phyloP scores from a whole-genome alignment of 2,329 filamentous ascomycete genomes.

The Balansia obtecta region DNA sequence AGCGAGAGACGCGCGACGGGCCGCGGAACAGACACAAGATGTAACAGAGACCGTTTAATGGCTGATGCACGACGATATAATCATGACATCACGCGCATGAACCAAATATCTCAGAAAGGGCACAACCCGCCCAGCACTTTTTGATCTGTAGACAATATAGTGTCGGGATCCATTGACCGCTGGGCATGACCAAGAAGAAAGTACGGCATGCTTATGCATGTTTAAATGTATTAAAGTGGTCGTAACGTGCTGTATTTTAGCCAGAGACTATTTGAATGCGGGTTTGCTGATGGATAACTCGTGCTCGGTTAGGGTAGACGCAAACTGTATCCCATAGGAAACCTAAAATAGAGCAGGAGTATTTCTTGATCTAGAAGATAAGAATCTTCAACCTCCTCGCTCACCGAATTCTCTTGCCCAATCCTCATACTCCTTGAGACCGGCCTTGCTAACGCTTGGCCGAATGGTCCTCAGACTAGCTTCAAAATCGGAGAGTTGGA shows the following conservation, averaged over 20 bases:
- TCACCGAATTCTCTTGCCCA: constrained; percentile 94
- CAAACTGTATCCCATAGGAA: neutral
- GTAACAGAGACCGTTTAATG: neutral
- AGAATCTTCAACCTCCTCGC: constrained; percentile 51
- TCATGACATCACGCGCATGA: neutral
- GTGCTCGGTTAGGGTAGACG: neutral
- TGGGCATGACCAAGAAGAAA: neutral
- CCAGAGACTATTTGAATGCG: neutral
- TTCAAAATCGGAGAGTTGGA: constrained; percentile 70
- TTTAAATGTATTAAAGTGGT: neutral
- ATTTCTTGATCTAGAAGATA: neutral
- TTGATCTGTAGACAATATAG: neutral
- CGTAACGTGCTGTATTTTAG: neutral
- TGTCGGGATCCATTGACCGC: neutral
- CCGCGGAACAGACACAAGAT: constrained; percentile 19
- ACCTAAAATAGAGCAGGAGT: neutral
- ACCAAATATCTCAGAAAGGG: neutral
- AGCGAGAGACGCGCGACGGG: constrained; percentile 43
- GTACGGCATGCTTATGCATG: neutral
- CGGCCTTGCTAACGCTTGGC: constrained; percentile 77
- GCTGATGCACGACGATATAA: too few species aligned
- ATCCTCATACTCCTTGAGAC: constrained; percentile 80
- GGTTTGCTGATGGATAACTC: neutral
- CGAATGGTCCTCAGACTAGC: constrained; percentile 75
- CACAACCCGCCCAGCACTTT: neutral